Conservation (phyloP, 2,329 filamentous ascomycete species). For the Aureobasidium sp. region DNA sequence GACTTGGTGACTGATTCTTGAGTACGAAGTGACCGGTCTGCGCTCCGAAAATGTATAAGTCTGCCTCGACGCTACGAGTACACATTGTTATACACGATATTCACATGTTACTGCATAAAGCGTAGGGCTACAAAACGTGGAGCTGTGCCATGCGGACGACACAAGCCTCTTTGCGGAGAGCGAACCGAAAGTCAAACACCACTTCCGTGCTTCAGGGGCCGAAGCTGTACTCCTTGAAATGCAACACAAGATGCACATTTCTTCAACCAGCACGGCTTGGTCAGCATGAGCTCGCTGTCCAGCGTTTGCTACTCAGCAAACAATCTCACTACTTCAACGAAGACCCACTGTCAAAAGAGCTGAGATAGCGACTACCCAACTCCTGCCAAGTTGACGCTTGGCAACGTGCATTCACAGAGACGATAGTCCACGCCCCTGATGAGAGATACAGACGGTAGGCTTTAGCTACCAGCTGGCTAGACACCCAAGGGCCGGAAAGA, state of each 20-base stretch:
- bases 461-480: neutral
- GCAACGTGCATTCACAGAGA: slow-evolving; percentile 4
- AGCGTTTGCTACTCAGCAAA: neutral
- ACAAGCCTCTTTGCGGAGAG: neutral
- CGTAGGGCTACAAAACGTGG: neutral
- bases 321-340: neutral
- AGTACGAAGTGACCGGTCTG: too few species aligned
- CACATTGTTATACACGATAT: neutral
- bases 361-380: neutral
- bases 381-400: slow-evolving; percentile 10
- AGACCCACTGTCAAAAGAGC: neutral
- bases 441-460: neutral
- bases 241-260: neutral
- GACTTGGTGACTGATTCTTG: too few species aligned
- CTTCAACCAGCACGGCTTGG: neutral
- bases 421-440: slow-evolving; percentile 5
- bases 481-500: neutral
- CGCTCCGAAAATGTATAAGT: neutral
- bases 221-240: neutral
- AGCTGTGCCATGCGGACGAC: neutral
- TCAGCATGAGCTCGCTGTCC: neutral
- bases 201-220: neutral
- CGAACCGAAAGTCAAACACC: slow-evolving; percentile 6
- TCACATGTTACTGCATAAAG: neutral
- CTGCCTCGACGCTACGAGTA: neutral